Percentiles rank a stretch among this genome's conserved stretches.
Conservation (phyloP, 1,284 basidiomycete species). For the Coniferiporia weirii region DNA sequence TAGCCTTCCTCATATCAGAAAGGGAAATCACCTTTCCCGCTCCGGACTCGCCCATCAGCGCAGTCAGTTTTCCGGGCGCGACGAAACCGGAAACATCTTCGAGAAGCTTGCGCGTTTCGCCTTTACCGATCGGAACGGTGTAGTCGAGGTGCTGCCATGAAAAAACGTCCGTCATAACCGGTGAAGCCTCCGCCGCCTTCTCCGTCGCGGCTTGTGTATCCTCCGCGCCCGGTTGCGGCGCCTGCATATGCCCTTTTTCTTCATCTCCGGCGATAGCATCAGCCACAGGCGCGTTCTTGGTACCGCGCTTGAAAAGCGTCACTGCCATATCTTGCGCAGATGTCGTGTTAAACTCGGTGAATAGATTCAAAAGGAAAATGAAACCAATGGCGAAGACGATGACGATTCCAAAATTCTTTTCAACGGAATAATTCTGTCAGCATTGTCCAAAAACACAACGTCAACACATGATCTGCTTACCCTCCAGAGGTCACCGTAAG, state of each 20-base stretch:
- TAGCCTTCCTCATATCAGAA: constrained; percentile 8
- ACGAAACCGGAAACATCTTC: constrained; percentile 83
- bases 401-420: constrained; percentile 48
- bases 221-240: constrained; percentile 1
- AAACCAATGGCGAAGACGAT: constrained; percentile 47
- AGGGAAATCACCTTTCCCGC: constrained; percentile 59
- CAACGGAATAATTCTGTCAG: constrained; percentile 23
- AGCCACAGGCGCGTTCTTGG: constrained; percentile 17
- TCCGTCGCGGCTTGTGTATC: constrained; percentile 9
- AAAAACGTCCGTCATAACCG: constrained; percentile 42
- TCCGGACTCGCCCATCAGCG: constrained; percentile 78
- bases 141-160: constrained; percentile 63
- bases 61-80: constrained; percentile 73
- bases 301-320: constrained; percentile 35
- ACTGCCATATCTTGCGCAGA: constrained; percentile 30
- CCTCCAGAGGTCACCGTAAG: constrained; percentile 48
- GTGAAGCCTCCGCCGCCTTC: constrained; percentile 22
- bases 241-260: constrained; percentile 23
- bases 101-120: constrained; percentile 54
- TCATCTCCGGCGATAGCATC: constrained; percentile 23
- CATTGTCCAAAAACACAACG: no score
- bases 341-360: constrained; percentile 43
- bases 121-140: constrained; percentile 53
- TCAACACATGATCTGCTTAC: constrained; percentile 26
- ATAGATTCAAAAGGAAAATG: constrained; percentile 42